Percentiles rank a stretch among this genome's conserved stretches.
Evolutionary conservation across 345 rosid species (phyloP).

Genomic region (Linum lewisii): DNA sequence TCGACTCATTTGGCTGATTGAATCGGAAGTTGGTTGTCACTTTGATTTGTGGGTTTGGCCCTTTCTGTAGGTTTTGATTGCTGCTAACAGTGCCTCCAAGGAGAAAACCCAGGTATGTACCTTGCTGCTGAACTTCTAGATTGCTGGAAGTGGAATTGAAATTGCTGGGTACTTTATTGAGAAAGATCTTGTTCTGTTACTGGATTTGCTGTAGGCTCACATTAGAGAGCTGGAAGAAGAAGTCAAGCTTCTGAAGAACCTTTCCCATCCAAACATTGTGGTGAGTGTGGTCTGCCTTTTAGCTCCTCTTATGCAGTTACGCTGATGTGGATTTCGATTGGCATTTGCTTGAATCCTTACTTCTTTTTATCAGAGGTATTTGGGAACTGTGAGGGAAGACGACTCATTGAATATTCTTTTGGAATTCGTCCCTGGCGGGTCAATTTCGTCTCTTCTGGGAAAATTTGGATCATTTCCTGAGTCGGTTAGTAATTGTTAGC

Average conservation of each 20-base stretch:
- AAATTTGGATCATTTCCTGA: slow-evolving; percentile 29
- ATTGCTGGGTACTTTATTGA: background rate
- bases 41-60: background rate
- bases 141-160: background rate
- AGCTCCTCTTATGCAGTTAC: background rate
- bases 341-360: background rate
- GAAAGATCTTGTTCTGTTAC: background rate
- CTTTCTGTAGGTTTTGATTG: slow-evolving; percentile 44
- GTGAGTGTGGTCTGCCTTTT: slow-evolving; percentile 13
- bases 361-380: slow-evolving; percentile 18
- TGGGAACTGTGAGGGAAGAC: slow-evolving; percentile 28
- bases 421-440: slow-evolving; percentile 30
- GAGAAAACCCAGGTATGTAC: slow-evolving; percentile 56
- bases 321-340: slow-evolving; percentile 2
- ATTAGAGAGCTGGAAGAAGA: slow-evolving; percentile 30
- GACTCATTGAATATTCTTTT: slow-evolving; percentile 26
- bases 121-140: background rate
- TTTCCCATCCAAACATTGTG: slow-evolving; percentile 26
- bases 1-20: background rate
- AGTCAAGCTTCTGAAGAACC: slow-evolving; percentile 30
- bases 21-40: background rate
- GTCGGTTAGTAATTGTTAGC: slow-evolving; percentile 24
- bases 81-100: slow-evolving; percentile 51
- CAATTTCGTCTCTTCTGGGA: slow-evolving; percentile 25
- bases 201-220: slow-evolving; percentile 19